phyloP scores from a whole-genome alignment of 1,139 yeast species.

The Scheffersomyces segobiensis region DNA sequence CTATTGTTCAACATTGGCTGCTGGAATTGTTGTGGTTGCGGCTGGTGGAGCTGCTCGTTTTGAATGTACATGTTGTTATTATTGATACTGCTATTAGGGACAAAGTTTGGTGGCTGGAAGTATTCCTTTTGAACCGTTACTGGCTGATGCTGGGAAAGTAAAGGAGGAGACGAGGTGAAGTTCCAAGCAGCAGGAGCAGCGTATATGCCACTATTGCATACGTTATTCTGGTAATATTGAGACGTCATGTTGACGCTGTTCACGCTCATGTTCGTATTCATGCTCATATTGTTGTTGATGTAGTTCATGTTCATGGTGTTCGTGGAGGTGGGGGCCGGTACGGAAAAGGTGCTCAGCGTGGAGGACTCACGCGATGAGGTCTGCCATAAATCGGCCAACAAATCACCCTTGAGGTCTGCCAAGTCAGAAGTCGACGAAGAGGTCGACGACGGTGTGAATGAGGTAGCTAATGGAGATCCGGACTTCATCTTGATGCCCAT shows the following conservation, averaged over 20 bases:
- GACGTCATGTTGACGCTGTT: not conserved
- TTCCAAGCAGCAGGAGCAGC: not conserved
- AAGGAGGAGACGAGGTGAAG: not conserved
- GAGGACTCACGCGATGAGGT: conserved; percentile 11
- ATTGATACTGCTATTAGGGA: not conserved
- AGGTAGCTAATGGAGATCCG: conserved; percentile 16
- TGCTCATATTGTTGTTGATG: not conserved
- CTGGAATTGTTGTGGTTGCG: not conserved
- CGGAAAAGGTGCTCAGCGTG: conserved; percentile 1
- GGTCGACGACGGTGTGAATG: conserved; percentile 22
- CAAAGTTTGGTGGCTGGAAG: not conserved
- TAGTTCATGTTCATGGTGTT: not conserved
- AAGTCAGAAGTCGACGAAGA: conserved; percentile 22
- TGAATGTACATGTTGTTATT: not conserved
- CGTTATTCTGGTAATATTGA: not conserved
- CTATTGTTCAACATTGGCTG: not conserved
- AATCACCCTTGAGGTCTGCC: conserved; percentile 25
- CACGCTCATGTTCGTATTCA: not conserved
- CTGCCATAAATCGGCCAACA: conserved; percentile 40
- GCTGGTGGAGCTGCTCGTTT: not conserved
- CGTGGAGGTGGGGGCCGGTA: not conserved
- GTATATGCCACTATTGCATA: not conserved
- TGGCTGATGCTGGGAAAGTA: not conserved
- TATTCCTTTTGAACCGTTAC: not conserved
- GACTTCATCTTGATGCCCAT: not conserved